Evolutionary conservation across 2,329 filamentous ascomycete species (phyloP).

Genomic region (Colletotrichum sublineola): DNA sequence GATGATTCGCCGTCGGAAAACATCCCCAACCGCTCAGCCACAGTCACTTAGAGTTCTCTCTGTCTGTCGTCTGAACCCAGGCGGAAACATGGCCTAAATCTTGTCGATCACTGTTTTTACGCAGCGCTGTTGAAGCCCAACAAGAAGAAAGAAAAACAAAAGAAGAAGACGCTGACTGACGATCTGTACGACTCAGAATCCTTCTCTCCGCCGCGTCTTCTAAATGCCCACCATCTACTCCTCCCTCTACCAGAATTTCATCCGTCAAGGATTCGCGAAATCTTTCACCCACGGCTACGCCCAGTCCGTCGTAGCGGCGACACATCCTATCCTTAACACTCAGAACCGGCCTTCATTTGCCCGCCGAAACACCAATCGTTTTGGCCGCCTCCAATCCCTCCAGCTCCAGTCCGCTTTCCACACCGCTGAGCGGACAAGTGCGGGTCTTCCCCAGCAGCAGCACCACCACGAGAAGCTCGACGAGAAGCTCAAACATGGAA

Average conservation of each 20-base stretch:
- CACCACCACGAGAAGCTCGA: slow-evolving; percentile 66
- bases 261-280: slow-evolving; percentile 97
- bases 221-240: slow-evolving; percentile 90
- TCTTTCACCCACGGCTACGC: slow-evolving; percentile 98
- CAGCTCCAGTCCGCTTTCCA: slow-evolving; percentile 86
- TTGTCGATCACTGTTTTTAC: slow-evolving; percentile 20
- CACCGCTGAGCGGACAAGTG: slow-evolving; percentile 62
- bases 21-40: background rate
- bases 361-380: slow-evolving; percentile 67
- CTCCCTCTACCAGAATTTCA: slow-evolving; percentile 81
- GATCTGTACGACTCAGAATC: slow-evolving; percentile 55
- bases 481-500: slow-evolving; percentile 69
- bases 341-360: slow-evolving; percentile 76
- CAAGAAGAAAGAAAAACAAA: background rate
- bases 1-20: slow-evolving; percentile 33
- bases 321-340: slow-evolving; percentile 82
- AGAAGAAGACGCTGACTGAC: slow-evolving; percentile 44
- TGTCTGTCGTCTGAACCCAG: slow-evolving; percentile 27
- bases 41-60: background rate
- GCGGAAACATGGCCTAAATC: slow-evolving; percentile 27
- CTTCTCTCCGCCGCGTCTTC: slow-evolving; percentile 74
- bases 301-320: slow-evolving; percentile 95
- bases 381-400: slow-evolving; percentile 66
- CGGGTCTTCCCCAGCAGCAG: slow-evolving; percentile 69
- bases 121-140: no score